Conservation (phyloP, 306 rosid species). For the Urtica urens region DNA sequence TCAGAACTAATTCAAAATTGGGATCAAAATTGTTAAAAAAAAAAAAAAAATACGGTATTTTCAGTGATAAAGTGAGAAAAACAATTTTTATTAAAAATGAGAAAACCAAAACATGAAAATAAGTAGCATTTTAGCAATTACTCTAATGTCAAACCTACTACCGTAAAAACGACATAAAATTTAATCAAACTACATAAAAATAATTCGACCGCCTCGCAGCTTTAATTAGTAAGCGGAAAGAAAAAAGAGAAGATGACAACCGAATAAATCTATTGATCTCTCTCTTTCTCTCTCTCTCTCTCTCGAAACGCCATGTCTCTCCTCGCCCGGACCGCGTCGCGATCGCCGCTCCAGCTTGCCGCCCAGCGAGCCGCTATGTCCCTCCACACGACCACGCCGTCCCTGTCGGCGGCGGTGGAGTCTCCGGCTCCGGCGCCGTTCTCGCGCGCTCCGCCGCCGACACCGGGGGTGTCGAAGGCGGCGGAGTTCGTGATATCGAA, state of each 20-base stretch:
- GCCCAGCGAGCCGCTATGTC: conserved; percentile 35
- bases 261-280: background rate
- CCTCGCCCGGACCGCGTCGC: conserved; percentile 40
- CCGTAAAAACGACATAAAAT: background rate
- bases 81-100: too few species aligned
- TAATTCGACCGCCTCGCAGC: too few species aligned
- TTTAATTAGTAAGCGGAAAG: too few species aligned
- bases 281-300: background rate
- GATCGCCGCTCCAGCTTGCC: conserved; percentile 32
- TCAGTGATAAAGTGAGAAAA: too few species aligned
- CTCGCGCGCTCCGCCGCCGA: conserved; percentile 44
- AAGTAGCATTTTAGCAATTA: too few species aligned
- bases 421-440: conserved; percentile 55
- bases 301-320: conserved; percentile 40
- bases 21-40: too few species aligned
- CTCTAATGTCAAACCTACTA: background rate
- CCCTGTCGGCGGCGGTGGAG: conserved; percentile 36
- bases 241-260: background rate
- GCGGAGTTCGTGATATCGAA: conserved; percentile 86
- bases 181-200: background rate
- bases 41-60: too few species aligned
- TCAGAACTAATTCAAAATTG: too few species aligned
- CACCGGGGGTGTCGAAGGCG: conserved; percentile 62
- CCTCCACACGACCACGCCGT: conserved; percentile 60
- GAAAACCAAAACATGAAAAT: too few species aligned